Conservation (phyloP, 2,329 filamentous ascomycete genomes). For the Talaromyces rugulosus region DNA sequence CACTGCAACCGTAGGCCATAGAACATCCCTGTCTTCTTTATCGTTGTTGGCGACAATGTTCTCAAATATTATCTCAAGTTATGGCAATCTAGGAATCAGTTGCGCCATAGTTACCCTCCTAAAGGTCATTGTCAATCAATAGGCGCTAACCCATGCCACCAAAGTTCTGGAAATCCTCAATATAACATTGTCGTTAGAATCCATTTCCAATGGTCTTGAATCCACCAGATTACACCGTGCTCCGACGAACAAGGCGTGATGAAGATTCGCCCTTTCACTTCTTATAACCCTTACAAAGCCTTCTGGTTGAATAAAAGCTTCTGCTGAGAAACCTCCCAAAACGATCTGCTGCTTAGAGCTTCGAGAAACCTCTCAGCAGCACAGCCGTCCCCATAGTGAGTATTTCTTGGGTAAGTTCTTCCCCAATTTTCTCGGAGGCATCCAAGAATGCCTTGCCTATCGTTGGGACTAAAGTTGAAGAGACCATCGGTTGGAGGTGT, state of each 20-base stretch:
- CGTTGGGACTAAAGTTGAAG: neutral
- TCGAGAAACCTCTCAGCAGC: neutral
- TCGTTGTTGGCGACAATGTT: neutral
- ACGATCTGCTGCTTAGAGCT: neutral
- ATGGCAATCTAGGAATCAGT: neutral
- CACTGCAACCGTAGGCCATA: too few relatives aligned
- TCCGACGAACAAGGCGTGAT: neutral
- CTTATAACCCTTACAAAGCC: neutral
- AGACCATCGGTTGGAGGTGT: neutral
- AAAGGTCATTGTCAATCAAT: neutral
- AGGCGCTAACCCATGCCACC: neutral
- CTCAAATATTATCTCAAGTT: neutral
- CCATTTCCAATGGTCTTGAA: neutral
- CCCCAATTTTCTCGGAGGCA: neutral
- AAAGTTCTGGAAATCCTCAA: neutral
- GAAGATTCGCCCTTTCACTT: too few relatives aligned
- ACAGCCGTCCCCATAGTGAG: neutral
- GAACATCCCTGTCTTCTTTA: neutral
- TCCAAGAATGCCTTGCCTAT: neutral
- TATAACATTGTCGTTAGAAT: neutral
- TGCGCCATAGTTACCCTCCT: neutral
- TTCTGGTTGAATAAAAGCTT: neutral
- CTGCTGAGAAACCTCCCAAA: neutral
- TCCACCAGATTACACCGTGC: neutral
- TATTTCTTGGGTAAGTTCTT: neutral